Conservation (phyloP, 108 stramenopile species). For the Chaetoceros tenuissimus region DNA sequence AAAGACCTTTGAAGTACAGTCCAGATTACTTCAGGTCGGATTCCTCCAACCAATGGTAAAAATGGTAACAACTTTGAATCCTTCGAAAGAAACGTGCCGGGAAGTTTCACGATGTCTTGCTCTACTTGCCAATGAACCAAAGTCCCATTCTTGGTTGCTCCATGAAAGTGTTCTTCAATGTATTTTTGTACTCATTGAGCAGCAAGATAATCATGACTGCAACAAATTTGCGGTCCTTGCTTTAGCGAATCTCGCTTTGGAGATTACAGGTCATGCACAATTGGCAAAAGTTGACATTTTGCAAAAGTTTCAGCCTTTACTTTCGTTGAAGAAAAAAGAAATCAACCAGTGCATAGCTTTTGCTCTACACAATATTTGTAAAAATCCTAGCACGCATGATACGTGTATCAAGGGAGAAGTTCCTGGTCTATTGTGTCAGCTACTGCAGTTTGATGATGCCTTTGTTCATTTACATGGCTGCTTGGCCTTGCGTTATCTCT, state of each 20-base stretch:
- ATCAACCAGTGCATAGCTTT: not conserved
- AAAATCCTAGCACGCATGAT: not conserved
- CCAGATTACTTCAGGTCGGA: slow-evolving; percentile 48
- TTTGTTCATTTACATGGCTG: not conserved
- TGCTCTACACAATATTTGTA: not conserved
- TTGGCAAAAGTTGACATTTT: too few relatives aligned
- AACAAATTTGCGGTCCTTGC: too few relatives aligned
- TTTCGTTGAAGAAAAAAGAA: not conserved
- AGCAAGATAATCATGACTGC: too few relatives aligned
- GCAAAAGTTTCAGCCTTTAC: too few relatives aligned
- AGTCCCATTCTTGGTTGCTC: too few relatives aligned
- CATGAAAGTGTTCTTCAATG: too few relatives aligned
- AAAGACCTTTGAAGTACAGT: slow-evolving; percentile 54
- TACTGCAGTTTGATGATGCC: not conserved
- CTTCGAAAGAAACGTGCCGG: not conserved
- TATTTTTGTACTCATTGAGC: too few relatives aligned
- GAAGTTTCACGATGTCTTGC: slow-evolving; percentile 6
- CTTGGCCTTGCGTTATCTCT: not conserved
- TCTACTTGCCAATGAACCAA: not conserved
- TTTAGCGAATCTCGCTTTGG: too few relatives aligned
- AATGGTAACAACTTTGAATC: not conserved
- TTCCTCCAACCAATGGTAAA: not conserved
- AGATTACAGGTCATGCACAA: too few relatives aligned
- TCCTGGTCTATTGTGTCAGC: not conserved
- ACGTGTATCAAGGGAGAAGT: not conserved